Evolutionary conservation across 805 yeast genomes (phyloP).

Genomic region (Wickerhamomyces chaumierensis): DNA sequence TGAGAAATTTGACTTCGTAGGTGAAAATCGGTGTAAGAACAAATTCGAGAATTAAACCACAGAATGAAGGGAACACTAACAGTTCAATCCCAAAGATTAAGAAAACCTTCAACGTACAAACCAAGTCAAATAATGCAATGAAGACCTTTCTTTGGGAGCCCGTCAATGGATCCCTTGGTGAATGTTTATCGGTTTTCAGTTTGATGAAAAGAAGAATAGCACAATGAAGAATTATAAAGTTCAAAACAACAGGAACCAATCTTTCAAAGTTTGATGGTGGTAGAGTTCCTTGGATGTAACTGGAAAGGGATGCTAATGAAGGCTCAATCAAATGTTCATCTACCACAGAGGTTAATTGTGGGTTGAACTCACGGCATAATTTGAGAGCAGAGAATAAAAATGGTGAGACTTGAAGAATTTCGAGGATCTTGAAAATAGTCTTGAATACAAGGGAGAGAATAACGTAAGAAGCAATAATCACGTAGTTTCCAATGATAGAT

Average conservation of each 20-base stretch:
- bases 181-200: conserved; percentile 14
- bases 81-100: conserved; percentile 68
- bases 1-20: not conserved
- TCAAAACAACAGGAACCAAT: conserved; percentile 23
- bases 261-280: conserved; percentile 28
- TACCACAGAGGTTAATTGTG: conserved; percentile 5
- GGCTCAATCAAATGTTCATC: no score
- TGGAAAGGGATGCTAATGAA: no score
- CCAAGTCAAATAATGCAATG: conserved; percentile 39
- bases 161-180: conserved; percentile 31
- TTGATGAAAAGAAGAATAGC: conserved; percentile 22
- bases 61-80: conserved; percentile 73
- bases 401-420: conserved; percentile 1
- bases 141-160: conserved; percentile 43
- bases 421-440: conserved; percentile 1
- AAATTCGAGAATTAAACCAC: conserved; percentile 70
- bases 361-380: conserved; percentile 1
- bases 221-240: conserved; percentile 22
- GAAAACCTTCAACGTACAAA: conserved; percentile 64
- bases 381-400: not conserved
- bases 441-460: conserved; percentile 3
- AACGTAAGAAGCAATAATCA: conserved; percentile 12
- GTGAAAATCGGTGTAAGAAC: conserved; percentile 49
- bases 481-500: conserved; percentile 28
- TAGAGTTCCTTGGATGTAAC: no score